Percentiles rank a stretch among this genome's conserved stretches.
These are phyloP conservation scores for Juglanconis juglandina DNA, from an alignment of 2,329 filamentous ascomycete species.

Conservation along the genomic window DNA sequence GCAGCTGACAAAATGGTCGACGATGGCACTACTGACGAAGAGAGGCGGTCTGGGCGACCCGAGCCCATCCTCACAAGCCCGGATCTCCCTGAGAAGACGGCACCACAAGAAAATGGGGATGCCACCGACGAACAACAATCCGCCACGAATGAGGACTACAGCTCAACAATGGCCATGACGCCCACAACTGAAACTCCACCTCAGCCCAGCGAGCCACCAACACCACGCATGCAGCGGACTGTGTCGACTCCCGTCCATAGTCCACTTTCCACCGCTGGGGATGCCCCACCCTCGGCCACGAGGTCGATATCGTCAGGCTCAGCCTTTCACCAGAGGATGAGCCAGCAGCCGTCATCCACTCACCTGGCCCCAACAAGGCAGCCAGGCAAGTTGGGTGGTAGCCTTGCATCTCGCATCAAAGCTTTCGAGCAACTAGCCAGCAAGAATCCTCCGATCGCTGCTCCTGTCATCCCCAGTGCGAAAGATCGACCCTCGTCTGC, in stretches of 20 bases:
- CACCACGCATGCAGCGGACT: constrained; percentile 39
- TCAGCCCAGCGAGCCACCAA: constrained; percentile 25
- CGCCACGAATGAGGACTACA: constrained; percentile 79
- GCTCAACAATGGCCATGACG: constrained; percentile 61
- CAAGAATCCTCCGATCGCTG: constrained; percentile 24
- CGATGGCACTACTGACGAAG: constrained; percentile 26
- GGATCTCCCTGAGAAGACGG: constrained; percentile 29
- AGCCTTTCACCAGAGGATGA: constrained; percentile 52
- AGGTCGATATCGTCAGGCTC: constrained; percentile 57
- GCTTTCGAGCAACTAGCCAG: constrained; percentile 77
- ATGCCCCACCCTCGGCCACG: constrained; percentile 43
- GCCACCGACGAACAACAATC: constrained; percentile 82
- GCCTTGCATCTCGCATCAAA: constrained; percentile 92
- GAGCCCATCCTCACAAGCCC: constrained; percentile 57
- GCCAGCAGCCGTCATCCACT: constrained; percentile 46
- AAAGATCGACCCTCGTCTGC: constrained; percentile 47
- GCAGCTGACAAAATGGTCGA: constrained; percentile 22
- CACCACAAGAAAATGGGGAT: constrained; percentile 68
- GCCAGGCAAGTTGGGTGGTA: constrained; percentile 80
- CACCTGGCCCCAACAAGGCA: constrained; percentile 54
- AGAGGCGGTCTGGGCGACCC: constrained; percentile 34
- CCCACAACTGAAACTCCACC: constrained; percentile 24
- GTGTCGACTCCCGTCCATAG: constrained; percentile 48
- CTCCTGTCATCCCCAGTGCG: constrained; percentile 16
- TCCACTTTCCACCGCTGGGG: constrained; percentile 42